phyloP scores from a whole-genome alignment of 1,284 basidiomycete species.

The Ganoderma sinense region DNA sequence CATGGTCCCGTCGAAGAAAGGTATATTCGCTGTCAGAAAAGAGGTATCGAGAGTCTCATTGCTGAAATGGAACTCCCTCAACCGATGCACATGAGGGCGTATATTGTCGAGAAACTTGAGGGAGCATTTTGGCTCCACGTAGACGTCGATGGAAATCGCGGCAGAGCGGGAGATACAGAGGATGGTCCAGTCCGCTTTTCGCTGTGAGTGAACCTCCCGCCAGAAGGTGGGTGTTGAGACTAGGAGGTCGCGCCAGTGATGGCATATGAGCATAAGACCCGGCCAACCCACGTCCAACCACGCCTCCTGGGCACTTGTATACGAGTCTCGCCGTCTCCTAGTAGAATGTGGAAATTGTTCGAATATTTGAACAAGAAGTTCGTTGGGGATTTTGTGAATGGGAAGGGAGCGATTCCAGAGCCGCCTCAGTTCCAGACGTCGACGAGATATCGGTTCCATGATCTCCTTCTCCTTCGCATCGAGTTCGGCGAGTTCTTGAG shows the following conservation, averaged over 20 bases:
- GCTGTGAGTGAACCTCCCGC: not conserved
- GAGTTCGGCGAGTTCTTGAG: not conserved
- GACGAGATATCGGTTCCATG: not conserved
- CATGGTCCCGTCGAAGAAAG: not conserved
- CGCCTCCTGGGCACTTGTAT: too few species aligned
- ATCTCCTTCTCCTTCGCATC: not conserved
- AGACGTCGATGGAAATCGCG: not conserved
- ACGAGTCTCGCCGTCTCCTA: too few species aligned
- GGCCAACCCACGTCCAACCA: not conserved
- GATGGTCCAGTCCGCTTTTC: not conserved
- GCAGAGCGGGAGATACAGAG: not conserved
- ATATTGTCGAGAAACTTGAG: not conserved
- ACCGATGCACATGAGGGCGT: not conserved
- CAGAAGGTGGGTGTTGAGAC: constrained; percentile 10
- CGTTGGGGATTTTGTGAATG: not conserved
- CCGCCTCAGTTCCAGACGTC: not conserved
- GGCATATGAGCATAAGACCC: constrained; percentile 16
- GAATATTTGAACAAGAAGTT: not conserved
- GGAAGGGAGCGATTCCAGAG: not conserved
- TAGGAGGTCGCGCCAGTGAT: constrained; percentile 1
- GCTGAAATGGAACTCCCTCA: not conserved
- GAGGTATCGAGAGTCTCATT: too few species aligned
- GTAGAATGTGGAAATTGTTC: not conserved
- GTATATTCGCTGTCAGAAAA: not conserved
- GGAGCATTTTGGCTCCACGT: too few species aligned